Evolutionary conservation across 257 asterid species (phyloP).

Genomic region (Coffea canephora): DNA sequence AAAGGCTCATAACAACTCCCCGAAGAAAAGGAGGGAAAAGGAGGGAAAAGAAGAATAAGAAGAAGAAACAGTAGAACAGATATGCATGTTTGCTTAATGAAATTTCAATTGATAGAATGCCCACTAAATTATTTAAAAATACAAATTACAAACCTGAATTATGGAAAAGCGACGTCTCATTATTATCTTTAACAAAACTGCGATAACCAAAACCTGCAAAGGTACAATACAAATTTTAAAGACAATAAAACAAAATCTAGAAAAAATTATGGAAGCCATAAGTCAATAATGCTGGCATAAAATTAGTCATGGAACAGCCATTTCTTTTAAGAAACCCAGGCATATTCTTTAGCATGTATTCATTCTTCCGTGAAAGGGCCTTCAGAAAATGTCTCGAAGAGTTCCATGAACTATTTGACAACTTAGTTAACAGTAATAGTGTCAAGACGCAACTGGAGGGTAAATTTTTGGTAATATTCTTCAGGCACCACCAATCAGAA

Average conservation of each 20-base stretch:
- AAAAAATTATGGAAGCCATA: not conserved
- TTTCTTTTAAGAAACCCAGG: not conserved
- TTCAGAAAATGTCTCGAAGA: not conserved
- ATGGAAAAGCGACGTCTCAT: slow-evolving; percentile 92
- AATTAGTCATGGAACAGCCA: not conserved
- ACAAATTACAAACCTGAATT: slow-evolving; percentile 71
- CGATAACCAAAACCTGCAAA: slow-evolving; percentile 92
- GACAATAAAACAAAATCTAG: slow-evolving; percentile 3
- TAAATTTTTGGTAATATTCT: not conserved
- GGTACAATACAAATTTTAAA: not conserved
- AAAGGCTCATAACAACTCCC: not conserved
- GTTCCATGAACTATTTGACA: not conserved
- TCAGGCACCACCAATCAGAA: not conserved
- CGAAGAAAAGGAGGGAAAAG: not conserved
- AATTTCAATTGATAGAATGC: not conserved
- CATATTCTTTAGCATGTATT: not conserved
- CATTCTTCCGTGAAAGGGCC: not conserved
- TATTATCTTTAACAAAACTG: slow-evolving; percentile 76
- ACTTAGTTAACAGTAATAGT: not conserved
- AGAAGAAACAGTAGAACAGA: slow-evolving; percentile 23
- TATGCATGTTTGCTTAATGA: not conserved
- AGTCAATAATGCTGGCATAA: not conserved
- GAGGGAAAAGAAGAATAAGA: slow-evolving; percentile 7
- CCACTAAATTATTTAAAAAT: not conserved
- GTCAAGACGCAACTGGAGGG: slow-evolving; percentile 1